A percentile compares a stretch with the other conserved stretches of the same genome.
These are phyloP conservation scores for Erysimum cheiri DNA, from an alignment of 441 rosid species.

Conservation along the genomic window DNA sequence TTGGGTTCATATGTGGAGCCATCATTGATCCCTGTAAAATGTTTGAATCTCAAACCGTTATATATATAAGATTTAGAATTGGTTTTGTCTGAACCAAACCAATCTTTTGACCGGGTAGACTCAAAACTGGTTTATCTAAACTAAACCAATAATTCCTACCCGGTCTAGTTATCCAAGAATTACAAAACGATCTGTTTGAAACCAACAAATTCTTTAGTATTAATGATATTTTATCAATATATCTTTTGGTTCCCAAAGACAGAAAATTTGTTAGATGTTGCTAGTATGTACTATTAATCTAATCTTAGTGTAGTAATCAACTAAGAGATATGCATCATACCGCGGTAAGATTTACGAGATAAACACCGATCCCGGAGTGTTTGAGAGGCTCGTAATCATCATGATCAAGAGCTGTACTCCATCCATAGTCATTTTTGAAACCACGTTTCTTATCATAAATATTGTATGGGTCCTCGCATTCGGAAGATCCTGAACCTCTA, in stretches of 20 bases:
- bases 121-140: neutral
- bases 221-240: neutral
- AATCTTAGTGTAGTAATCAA: neutral
- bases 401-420: slow-evolving; percentile 70
- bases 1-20: slow-evolving; percentile 90
- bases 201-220: neutral
- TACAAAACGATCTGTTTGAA: neutral
- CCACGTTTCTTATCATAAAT: slow-evolving; percentile 55
- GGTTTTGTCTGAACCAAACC: neutral
- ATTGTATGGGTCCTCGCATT: slow-evolving; percentile 63
- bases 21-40: slow-evolving; percentile 79
- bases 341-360: slow-evolving; percentile 78
- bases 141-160: slow-evolving; percentile 5
- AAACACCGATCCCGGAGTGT: slow-evolving; percentile 71
- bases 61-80: neutral
- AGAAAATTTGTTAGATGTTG: neutral
- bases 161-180: neutral
- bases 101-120: neutral
- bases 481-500: slow-evolving; percentile 26
- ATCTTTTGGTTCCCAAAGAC: neutral
- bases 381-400: slow-evolving; percentile 62
- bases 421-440: slow-evolving; percentile 75
- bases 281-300: neutral
- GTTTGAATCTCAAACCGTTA: neutral
- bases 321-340: slow-evolving; percentile 43